A percentile compares a stretch with the other conserved stretches of the same genome.
Conservation (phyloP, 768 basidiomycete genomes). For the Pleurotus ostreatus region DNA sequence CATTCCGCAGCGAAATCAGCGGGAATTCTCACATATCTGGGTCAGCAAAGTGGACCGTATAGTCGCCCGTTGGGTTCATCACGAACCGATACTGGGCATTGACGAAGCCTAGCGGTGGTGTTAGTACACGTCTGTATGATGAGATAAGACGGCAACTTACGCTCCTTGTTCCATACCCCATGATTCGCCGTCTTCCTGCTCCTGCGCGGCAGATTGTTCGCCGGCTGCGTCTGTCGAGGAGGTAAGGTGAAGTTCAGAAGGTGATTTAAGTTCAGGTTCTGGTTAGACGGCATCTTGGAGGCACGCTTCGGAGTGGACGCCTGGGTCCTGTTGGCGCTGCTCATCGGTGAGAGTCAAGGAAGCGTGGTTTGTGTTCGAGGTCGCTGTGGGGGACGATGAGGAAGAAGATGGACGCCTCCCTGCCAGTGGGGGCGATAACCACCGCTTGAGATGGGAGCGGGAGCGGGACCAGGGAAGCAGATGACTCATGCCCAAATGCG, state of each 20-base stretch:
- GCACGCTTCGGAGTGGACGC: constrained; percentile 50
- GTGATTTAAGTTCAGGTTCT: constrained; percentile 67
- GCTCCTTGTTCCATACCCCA: constrained; percentile 86
- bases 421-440: constrained; percentile 41
- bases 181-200: constrained; percentile 64
- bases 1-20: constrained; percentile 5
- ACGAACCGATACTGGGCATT: constrained; percentile 97
- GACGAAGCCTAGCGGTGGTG: constrained; percentile 67
- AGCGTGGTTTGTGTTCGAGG: no score
- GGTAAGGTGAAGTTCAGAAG: constrained; percentile 94
- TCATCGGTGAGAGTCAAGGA: constrained; percentile 24
- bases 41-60: constrained; percentile 95
- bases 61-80: constrained; percentile 87
- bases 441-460: constrained; percentile 23
- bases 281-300: constrained; percentile 64
- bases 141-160: constrained; percentile 45
- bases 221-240: constrained; percentile 68
- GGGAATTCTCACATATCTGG: constrained; percentile 78
- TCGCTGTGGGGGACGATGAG: neutral
- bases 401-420: constrained; percentile 37
- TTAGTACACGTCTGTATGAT: constrained; percentile 13
- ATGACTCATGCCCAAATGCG: neutral
- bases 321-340: constrained; percentile 29
- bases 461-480: neutral
- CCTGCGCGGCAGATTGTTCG: constrained; percentile 61